These are phyloP conservation scores for Orbilia blumenaviensis DNA, from an alignment of 2,329 filamentous ascomycete species.

Conservation along the genomic window DNA sequence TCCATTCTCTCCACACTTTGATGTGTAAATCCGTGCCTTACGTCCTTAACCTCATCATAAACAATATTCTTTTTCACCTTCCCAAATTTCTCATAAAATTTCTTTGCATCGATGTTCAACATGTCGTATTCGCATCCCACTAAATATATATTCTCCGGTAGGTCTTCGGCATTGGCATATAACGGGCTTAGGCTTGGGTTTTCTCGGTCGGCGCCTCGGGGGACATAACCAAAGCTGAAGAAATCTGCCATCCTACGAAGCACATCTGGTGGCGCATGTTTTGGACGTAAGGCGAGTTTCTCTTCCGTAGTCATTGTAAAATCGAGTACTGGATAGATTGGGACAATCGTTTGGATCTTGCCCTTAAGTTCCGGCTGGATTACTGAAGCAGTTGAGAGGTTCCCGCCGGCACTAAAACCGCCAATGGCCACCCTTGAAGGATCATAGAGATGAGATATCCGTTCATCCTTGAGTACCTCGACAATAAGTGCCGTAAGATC, in stretches of 20 bases:
- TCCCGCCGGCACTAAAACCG: conserved; percentile 67
- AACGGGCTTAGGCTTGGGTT: conserved; percentile 56
- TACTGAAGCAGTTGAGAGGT: conserved; percentile 59
- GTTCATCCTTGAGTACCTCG: conserved; percentile 62
- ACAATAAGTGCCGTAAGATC: conserved; percentile 64
- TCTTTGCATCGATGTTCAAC: conserved; percentile 47
- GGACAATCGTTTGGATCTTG: conserved; percentile 32
- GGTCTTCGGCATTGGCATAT: conserved; percentile 54
- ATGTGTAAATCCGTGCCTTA: conserved; percentile 46
- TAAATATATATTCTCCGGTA: conserved; percentile 56
- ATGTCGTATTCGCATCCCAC: conserved; percentile 56
- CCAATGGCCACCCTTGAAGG: conserved; percentile 61
- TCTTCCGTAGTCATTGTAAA: conserved; percentile 33
- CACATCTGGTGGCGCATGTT: conserved; percentile 20
- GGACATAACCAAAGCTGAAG: conserved; percentile 57
- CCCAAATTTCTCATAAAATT: conserved; percentile 53
- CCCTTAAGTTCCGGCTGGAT: conserved; percentile 21
- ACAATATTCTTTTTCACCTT: conserved; percentile 33
- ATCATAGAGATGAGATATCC: conserved; percentile 62
- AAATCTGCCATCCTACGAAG: conserved; percentile 33
- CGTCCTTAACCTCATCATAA: conserved; percentile 46
- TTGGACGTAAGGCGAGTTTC: conserved; percentile 17
- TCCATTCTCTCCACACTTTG: conserved; percentile 35
- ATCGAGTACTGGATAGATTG: conserved; percentile 40
- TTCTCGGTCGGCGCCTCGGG: conserved; percentile 55